Base-by-base conservation (phyloP, 2,329 filamentous ascomycete species). In the Fusarium sambucinum region DNA sequence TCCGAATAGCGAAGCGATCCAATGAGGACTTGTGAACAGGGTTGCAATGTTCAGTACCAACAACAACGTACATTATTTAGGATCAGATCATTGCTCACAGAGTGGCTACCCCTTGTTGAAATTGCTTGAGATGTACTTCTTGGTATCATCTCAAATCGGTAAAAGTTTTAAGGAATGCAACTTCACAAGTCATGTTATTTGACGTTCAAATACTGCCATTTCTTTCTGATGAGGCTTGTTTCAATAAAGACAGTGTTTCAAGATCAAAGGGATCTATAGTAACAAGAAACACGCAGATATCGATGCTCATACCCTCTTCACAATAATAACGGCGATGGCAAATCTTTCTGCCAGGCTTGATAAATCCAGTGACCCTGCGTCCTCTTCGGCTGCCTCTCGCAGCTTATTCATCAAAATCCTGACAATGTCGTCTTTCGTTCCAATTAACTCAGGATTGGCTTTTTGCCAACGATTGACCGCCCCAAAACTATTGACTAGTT, bases 381-480 rank as follows among this genome's bases (percentile, higher is more conserved):
- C 35, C 2, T 54, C 19, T 1, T 38, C 14, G 6, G 44, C 17
- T 2, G 19, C 17, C 1, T 54, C 5, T 1, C 41, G 47, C 3
- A 65, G 11, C 1, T 25, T 53, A 0, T 7, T 1, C 19, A 65
- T 40, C 1, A 65, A 6, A 1, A 59, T 13, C 4, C n/a, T 25
- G 5, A 32, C 27, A 4, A 35, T 33, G 4, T 65, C 60, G 1
- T 40, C 0, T 1, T 60, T 16, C 0, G 60, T 65, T 4, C 62
- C 60, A 1, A 37, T 27, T 1, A 55, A 2, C 0, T 65, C 27
- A 0, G 54, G 30, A 4, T 65, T 59, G 1, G n/a, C 27, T 29
- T 65, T 5, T 13, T 60, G 47, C 62, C 62, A 65, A 0, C 62
- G 62, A 19, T 38, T 54, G 0, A 65, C 14, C 1, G 46, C 21